These are phyloP conservation scores for Clavariopsis aquatica DNA, from an alignment of 495 filamentous ascomycete genomes.

Conservation along the genomic window DNA sequence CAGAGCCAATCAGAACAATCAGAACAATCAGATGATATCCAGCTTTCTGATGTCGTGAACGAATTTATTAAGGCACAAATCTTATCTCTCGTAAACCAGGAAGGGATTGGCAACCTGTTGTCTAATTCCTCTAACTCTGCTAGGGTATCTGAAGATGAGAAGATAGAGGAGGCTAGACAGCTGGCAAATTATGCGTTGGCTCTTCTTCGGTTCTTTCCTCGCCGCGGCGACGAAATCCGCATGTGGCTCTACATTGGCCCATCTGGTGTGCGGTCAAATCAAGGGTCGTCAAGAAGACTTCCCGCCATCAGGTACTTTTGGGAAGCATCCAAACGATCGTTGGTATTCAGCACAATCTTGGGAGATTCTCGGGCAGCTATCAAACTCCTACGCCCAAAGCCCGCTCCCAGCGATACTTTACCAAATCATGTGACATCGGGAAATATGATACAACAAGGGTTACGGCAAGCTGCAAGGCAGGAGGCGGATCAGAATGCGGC, in stretches of 20 bases:
- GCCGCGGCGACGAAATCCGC: slow-evolving; percentile 81
- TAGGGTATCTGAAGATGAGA: slow-evolving; percentile 15
- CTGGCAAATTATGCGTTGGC: slow-evolving; percentile 87
- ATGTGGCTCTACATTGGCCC: slow-evolving; percentile 93
- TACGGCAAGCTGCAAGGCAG: slow-evolving; percentile 28
- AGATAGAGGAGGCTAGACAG: slow-evolving; percentile 60
- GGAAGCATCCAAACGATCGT: slow-evolving; percentile 68
- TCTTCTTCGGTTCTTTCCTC: slow-evolving; percentile 81
- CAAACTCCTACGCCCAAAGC: slow-evolving; percentile 53
- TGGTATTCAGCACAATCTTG: slow-evolving; percentile 65
- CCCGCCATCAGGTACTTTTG: slow-evolving; percentile 87
- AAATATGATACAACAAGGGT: slow-evolving; percentile 10
- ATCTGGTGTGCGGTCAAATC: slow-evolving; percentile 42
- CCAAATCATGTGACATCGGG: not conserved
- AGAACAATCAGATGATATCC: slow-evolving; percentile 8
- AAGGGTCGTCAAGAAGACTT: slow-evolving; percentile 46
- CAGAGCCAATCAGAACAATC: slow-evolving; percentile 38
- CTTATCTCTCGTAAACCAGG: slow-evolving; percentile 64
- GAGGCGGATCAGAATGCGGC: slow-evolving; percentile 20
- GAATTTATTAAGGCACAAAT: slow-evolving; percentile 54
- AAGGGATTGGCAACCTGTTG: slow-evolving; percentile 62
- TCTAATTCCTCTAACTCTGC: slow-evolving; percentile 41
- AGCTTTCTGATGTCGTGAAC: slow-evolving; percentile 25
- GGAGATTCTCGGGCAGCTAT: slow-evolving; percentile 61
- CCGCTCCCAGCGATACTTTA: slow-evolving; percentile 36